phyloP scores from a whole-genome alignment of 2,329 filamentous ascomycete genomes.

The Exserohilum turcica region DNA sequence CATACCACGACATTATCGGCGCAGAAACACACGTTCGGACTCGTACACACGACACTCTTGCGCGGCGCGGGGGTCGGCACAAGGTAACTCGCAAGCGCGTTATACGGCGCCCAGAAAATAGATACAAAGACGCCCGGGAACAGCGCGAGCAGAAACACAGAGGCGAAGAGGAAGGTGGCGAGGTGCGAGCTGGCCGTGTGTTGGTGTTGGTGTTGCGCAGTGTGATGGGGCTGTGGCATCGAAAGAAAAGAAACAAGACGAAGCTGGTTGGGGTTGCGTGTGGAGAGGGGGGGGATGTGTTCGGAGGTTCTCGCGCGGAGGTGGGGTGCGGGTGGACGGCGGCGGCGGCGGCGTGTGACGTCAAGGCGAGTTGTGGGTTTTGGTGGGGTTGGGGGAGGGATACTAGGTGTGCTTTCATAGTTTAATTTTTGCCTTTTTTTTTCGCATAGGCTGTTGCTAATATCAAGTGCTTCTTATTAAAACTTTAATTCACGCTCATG shows the following conservation, averaged over 20 bases:
- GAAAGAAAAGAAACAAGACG: constrained; percentile 15
- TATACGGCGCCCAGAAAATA: constrained; percentile 47
- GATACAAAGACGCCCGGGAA: constrained; percentile 55
- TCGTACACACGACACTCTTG: constrained; percentile 29
- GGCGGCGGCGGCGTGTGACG: constrained; percentile 8
- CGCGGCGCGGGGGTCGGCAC: constrained; percentile 26
- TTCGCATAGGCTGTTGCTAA: not conserved
- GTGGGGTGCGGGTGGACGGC: constrained; percentile 10
- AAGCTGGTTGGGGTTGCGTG: not conserved
- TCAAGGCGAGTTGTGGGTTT: not conserved
- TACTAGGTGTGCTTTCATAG: not conserved
- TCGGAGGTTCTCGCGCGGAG: constrained; percentile 6
- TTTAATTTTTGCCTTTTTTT: not conserved
- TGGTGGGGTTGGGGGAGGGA: not conserved
- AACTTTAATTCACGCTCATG: too few relatives aligned
- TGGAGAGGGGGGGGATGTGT: constrained; percentile 8
- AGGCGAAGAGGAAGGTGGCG: constrained; percentile 54
- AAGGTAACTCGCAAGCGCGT: constrained; percentile 33
- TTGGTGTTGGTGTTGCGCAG: constrained; percentile 1
- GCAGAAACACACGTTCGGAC: constrained; percentile 33
- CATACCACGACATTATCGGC: constrained; percentile 41
- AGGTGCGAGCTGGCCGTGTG: constrained; percentile 39
- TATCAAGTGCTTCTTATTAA: too few relatives aligned
- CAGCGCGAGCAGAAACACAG: constrained; percentile 57
- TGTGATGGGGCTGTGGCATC: constrained; percentile 18